Evolutionary conservation across 139 green algal genomes (phyloP).

Genomic region (Marvania coccoides): DNA sequence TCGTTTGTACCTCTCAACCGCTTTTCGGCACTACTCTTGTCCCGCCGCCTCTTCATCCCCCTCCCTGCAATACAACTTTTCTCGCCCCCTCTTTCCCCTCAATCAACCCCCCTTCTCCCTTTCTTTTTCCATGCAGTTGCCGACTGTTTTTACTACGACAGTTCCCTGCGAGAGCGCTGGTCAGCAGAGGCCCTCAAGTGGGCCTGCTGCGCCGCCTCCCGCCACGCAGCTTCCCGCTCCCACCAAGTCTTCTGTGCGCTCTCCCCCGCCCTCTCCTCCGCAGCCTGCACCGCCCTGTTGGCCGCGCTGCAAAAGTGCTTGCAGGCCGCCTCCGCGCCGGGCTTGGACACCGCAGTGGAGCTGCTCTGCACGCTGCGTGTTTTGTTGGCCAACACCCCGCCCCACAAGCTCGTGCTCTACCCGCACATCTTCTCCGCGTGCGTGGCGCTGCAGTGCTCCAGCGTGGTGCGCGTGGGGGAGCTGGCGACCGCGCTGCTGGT

Average conservation of each 20-base stretch:
- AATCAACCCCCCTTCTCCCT: background rate
- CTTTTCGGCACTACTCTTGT: background rate
- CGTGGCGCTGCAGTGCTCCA: conserved; percentile 62
- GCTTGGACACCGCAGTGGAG: conserved; percentile 32
- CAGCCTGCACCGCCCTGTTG: conserved; percentile 66
- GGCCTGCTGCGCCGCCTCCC: conserved; percentile 46
- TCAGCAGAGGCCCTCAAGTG: conserved; percentile 71
- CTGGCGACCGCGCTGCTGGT: conserved; percentile 51
- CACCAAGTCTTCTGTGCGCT: conserved; percentile 78
- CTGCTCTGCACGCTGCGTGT: conserved; percentile 29
- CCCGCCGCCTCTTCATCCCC: background rate
- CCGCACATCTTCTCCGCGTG: conserved; percentile 73
- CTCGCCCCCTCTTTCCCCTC: background rate
- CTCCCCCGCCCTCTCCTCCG: conserved; percentile 42
- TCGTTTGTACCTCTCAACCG: too few species aligned
- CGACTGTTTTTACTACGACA: conserved; percentile 38
- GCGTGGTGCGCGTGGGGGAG: conserved; percentile 64
- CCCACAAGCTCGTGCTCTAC: conserved; percentile 68
- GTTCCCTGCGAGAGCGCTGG: conserved; percentile 59
- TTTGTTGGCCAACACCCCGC: conserved; percentile 45
- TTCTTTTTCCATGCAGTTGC: conserved; percentile 2
- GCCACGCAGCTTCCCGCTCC: conserved; percentile 60
- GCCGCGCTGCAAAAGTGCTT: conserved; percentile 70
- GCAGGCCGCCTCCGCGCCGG: conserved; percentile 14
- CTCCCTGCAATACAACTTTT: background rate